Evolutionary conservation across 805 yeast species (phyloP), one percentile per base, ranked within the genome.

Genomic region (Kodamaea restingae): DNA sequence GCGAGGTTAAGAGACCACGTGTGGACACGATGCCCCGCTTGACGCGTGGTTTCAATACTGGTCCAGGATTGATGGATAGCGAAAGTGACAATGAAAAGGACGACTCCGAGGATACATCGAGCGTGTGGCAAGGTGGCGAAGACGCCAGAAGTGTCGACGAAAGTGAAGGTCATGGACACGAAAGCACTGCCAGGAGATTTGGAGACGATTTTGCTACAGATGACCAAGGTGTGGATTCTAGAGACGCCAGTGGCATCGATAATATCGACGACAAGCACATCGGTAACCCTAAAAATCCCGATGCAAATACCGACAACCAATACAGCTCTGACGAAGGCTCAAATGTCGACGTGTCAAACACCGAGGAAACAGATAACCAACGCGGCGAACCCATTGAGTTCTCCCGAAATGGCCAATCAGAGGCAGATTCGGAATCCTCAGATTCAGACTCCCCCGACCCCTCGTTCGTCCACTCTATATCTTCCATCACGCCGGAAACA

Each of bases 11-110:
- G 12, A 30, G 10, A 10, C 32, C 20, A 4, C 20, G 21, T 37
- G 15, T 31, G 35, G 46, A 39, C 9, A 21, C 14, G 12, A 28
- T 39, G 32, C 46, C 46, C 18, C 36, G 39, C 32, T 36, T 43
- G 15, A 39, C 46, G 26, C 36, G 40, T 18, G 45, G 40, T n/a
- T 42, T 42, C 32, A 40, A 34, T 28, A 32, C 43, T 9, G 32
- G 32, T 6, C 14, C 15, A 3, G 25, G 29, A 15, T 25, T 25
- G 22, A 25, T 21, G 40, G 36, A 32, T 7, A 26, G 28, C 9
- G 40, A 36, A 4, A 24, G 36, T 26, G 26, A 15, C 22, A 20
- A 26, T 10, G 21, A 18, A 5, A 33, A 21, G 7, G 36, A 37
- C 14, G 30, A 34, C 26, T 8, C 11, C 10, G 32, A 35, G 14